phyloP scores from a whole-genome alignment of 805 yeast genomes.

The Wickerhamiella occidentalis region DNA sequence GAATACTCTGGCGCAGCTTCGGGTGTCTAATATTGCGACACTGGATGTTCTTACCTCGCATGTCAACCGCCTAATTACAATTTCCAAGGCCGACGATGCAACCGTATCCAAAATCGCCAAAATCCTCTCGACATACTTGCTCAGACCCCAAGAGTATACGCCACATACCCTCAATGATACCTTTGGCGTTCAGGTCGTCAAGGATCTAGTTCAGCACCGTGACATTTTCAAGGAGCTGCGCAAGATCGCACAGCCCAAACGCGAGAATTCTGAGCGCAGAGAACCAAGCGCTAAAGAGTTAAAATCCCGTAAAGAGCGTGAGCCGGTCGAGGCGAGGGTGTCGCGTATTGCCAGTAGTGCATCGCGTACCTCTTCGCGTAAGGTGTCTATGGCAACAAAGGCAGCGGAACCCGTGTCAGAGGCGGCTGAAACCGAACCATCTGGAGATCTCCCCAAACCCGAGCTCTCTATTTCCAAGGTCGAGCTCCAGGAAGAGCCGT shows the following conservation, averaged over 20 bases:
- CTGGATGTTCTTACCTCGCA: conserved; percentile 71
- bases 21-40: conserved; percentile 63
- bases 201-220: conserved; percentile 49
- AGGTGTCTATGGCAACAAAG: not conserved
- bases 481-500: not conserved
- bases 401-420: not conserved
- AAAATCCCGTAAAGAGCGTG: conserved; percentile 9
- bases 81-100: conserved; percentile 30
- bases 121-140: conserved; percentile 52
- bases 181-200: conserved; percentile 45
- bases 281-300: not conserved
- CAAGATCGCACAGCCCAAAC: conserved; percentile 17
- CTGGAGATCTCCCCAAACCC: not conserved
- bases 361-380: conserved; percentile 7
- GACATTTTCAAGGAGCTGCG: conserved; percentile 58
- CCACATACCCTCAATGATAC: conserved; percentile 43
- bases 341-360: conserved; percentile 9
- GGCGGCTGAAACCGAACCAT: not conserved
- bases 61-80: conserved; percentile 48
- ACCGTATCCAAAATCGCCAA: conserved; percentile 37
- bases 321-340: conserved; percentile 13
- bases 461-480: not conserved
- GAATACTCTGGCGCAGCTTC: conserved; percentile 52
- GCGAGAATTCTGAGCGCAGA: conserved; percentile 2
- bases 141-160: conserved; percentile 40